Conservation (phyloP, 176 grass and related monocot genomes). For the Guadua angustifolia region DNA sequence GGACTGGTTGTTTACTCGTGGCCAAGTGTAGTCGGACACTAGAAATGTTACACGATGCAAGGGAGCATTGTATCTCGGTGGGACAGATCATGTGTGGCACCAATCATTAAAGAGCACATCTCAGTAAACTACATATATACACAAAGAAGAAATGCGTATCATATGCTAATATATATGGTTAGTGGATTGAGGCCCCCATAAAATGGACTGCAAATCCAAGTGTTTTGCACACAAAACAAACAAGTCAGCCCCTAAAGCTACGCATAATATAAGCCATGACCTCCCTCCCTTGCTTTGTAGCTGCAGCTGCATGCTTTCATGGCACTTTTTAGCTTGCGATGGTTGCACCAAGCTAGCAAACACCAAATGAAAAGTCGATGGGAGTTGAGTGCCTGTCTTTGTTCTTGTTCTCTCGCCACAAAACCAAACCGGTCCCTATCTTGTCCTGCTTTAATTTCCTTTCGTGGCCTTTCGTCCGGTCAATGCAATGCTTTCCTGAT, state of each 20-base stretch:
- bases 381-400: conserved; percentile 15
- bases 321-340: not conserved
- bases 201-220: not conserved
- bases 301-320: not conserved
- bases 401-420: conserved; percentile 31
- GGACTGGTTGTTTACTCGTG: conserved; percentile 28
- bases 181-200: not conserved
- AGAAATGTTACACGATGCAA: not conserved
- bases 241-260: not conserved
- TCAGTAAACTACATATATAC: not conserved
- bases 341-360: not conserved
- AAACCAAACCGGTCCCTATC: conserved; percentile 17
- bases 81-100: not conserved
- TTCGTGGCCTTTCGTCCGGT: not conserved
- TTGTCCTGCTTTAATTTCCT: not conserved
- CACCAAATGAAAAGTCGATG: not conserved
- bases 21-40: conserved; percentile 11
- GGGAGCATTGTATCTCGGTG: not conserved
- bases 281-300: not conserved
- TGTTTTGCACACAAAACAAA: not conserved
- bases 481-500: not conserved
- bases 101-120: not conserved
- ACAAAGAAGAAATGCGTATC: not conserved
- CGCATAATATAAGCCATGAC: not conserved
- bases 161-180: too few species aligned